A percentile compares a stretch with the other conserved stretches of the same genome.
These are phyloP conservation scores for Rosa lucieae DNA, from an alignment of 306 rosid genomes.

Conservation along the genomic window DNA sequence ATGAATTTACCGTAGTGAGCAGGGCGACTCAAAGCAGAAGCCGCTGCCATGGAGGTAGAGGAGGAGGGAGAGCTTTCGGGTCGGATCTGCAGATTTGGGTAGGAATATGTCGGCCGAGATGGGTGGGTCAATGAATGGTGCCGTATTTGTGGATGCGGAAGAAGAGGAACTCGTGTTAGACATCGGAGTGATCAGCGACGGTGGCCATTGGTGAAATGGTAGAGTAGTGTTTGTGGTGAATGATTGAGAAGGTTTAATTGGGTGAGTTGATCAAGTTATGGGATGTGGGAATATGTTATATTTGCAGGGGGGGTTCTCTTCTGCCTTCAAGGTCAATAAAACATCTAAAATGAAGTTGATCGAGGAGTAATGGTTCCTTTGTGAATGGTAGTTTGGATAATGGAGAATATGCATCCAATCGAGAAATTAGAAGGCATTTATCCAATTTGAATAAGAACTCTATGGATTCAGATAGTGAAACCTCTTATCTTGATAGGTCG, in stretches of 20 bases:
- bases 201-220: not conserved
- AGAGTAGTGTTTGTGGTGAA: not conserved
- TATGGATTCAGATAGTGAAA: slow-evolving; percentile 81
- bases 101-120: slow-evolving; percentile 37
- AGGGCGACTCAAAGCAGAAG: slow-evolving; percentile 38
- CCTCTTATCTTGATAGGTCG: slow-evolving; percentile 72
- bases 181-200: not conserved
- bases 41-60: slow-evolving; percentile 47
- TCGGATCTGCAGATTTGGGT: slow-evolving; percentile 8
- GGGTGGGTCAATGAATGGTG: slow-evolving; percentile 2
- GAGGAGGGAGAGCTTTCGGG: slow-evolving; percentile 20
- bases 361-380: slow-evolving; percentile 62
- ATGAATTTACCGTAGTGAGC: slow-evolving; percentile 1
- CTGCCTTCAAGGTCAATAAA: slow-evolving; percentile 59
- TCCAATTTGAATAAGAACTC: slow-evolving; percentile 74
- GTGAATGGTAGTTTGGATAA: slow-evolving; percentile 54
- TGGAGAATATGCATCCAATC: slow-evolving; percentile 76
- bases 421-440: slow-evolving; percentile 79
- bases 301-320: slow-evolving; percentile 34
- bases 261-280: slow-evolving; percentile 50
- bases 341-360: slow-evolving; percentile 59
- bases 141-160: slow-evolving; percentile 18
- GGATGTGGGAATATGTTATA: slow-evolving; percentile 51
- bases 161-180: slow-evolving; percentile 3
- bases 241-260: not conserved